Base-by-base conservation (phyloP, 139 green algal species). In the Mychonastes homosphaera region DNA sequence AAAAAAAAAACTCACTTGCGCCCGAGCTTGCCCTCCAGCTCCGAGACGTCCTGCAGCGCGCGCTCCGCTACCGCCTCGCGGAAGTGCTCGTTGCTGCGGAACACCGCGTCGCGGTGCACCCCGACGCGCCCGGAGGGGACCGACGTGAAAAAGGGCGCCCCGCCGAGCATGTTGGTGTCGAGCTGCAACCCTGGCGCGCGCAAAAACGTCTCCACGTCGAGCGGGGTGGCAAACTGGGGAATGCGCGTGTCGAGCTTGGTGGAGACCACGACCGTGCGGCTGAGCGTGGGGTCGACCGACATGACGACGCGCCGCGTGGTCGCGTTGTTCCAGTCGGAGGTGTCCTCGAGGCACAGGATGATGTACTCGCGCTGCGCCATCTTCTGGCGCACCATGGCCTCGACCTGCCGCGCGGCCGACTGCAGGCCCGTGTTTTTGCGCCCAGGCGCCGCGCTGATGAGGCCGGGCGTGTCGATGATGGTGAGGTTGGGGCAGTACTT, bases 241-340 rank as follows among this genome's bases (percentile, higher is more conserved):
- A 96, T 84, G 47, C 87, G 74, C 9, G 90, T 96, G 78, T 97
- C 90, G 32, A 97, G 74, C 81, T 97, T 97, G 44, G 89, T 97
- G 63, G 79, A 90, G 21, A 97, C 90, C 33, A 97, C 65, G 12
- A 97, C 90, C 3, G 89, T 95, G 47, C 90, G 80, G 0, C 76
- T 68, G 36, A 97, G 79, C 5, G 77, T 76, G 7, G 90, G 90
- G 75, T 97, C 90, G 21, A 87, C 81, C 81, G 87, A 72, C 83
- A 95, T 93, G 51, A 97, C 89, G 13, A 95, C 65, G 2, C 81
- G 69, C 4, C 90, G 77, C 8, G 89, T 96, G 61, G 87, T 95
- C 9, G 89, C 86, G 63, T 96, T 96, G 77, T 52, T 84, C 87
- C 89, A 96, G 72, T 96, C 89, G 53, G 80, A 89, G 58, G 62